Evolutionary conservation across 306 rosid species (phyloP).

Genomic region (Gynostemma pentaphyllum): DNA sequence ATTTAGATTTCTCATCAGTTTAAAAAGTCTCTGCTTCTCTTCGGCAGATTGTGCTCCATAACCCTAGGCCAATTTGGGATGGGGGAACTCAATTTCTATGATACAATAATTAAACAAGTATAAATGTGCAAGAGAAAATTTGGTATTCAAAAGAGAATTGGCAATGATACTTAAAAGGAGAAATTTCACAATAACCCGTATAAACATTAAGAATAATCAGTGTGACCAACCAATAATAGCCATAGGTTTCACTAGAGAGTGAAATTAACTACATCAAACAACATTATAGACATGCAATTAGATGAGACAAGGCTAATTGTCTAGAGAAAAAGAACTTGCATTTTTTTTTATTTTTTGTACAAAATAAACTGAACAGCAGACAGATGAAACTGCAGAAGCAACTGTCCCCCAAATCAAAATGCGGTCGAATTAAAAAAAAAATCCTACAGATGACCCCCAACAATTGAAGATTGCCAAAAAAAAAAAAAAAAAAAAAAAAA

Average conservation of each 20-base stretch:
- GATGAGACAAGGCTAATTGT: too few species aligned
- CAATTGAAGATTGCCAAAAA: not conserved
- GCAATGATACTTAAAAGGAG: too few species aligned
- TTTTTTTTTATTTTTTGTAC: too few species aligned
- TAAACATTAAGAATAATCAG: too few species aligned
- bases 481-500: not conserved
- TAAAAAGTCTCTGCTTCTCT: conserved; percentile 87
- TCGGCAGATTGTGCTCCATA: conserved; percentile 94
- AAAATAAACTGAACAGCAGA: not conserved
- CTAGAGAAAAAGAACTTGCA: too few species aligned
- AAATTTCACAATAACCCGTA: too few species aligned
- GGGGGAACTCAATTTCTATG: not conserved
- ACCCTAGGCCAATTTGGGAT: conserved; percentile 33
- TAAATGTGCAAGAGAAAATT: not conserved
- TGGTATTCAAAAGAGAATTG: not conserved
- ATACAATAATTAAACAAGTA: not conserved
- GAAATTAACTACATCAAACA: too few species aligned
- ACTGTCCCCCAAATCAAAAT: not conserved
- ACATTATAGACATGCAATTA: too few species aligned
- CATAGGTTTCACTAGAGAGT: too few species aligned
- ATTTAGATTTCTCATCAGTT: conserved; percentile 86
- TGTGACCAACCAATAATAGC: too few species aligned
- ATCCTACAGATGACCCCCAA: not conserved
- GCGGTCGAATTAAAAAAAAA: not conserved
- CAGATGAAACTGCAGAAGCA: not conserved